Evolutionary conservation across 164 flowering plant genomes (phyloP), one percentile per base, ranked within the genome.

Genomic region (Kingdonia uniflora): DNA sequence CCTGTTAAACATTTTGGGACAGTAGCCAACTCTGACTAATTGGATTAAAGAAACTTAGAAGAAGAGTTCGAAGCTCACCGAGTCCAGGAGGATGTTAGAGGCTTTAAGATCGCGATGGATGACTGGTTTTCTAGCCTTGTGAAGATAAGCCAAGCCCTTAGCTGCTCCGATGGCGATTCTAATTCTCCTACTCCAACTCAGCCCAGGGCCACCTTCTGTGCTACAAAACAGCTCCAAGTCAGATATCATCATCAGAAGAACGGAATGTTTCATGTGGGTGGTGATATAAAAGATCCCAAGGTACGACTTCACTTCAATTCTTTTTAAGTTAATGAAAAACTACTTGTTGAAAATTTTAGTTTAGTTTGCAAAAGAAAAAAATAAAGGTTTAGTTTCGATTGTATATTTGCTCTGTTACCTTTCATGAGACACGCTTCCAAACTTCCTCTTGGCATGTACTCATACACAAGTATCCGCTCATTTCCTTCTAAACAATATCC

Each of bases 71-170:
- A 42, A 58, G 49, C 69, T 64, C 25, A 71, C 72, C 24, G 43
- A 14, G 48, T 65, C 67, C 2, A 71, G 67, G 25, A 71, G 66
- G 24, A 71, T 49, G 26, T 68, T 72, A 16, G 72, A 65, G 19
- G 72, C 49, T 47, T 72, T 68, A 11, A 71, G 43, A 47, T 71
- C 70, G 1, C 70, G 68, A 54, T 72, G 72, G 45, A 72, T 65
- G 54, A 68, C 49, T 37, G 72, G 72, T 22, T 19, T 51, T n/a
- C n/a, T 14, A 5, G 49, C 37, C 2, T 20, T 49, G 44, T 72
- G 76, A 25, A 72, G 76, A 45, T 62, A 63, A 6, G 51, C 65
- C 39, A 72, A 56, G 10, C 68, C 76, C 45, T 37, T 71, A 1
- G 72, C 72, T 23, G 56, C 67, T 33, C 72, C 75, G 20, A 59